Evolutionary conservation across 305 asterid genomes (phyloP).

Genomic region (Solanum hybrid): DNA sequence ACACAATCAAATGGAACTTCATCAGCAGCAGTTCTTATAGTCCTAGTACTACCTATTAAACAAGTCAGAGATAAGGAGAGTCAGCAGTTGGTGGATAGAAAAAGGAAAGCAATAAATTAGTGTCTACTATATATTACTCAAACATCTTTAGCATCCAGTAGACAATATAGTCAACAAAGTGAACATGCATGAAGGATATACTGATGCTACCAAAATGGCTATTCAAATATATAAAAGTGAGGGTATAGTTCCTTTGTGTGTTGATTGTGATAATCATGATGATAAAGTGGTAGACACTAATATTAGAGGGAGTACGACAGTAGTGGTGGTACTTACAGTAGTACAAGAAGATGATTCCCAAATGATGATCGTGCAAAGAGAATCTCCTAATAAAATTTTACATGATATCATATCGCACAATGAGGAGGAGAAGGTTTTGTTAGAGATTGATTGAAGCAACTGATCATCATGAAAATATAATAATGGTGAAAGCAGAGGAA

Average conservation of each 20-base stretch:
- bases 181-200: neutral
- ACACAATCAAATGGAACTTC: neutral
- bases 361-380: neutral
- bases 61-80: neutral
- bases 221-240: neutral
- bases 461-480: neutral
- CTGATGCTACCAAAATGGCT: neutral
- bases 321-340: neutral
- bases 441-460: neutral
- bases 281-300: neutral
- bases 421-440: neutral
- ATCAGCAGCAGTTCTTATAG: neutral
- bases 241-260: neutral
- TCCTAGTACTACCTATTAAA: neutral
- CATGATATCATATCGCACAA: neutral
- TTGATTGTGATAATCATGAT: neutral
- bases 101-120: neutral
- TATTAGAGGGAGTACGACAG: neutral
- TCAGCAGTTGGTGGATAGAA: neutral
- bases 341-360: neutral
- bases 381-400: neutral
- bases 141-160: neutral
- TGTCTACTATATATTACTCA: neutral
- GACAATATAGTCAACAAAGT: neutral
- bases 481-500: neutral